These are phyloP conservation scores for Smittium culicis DNA, from an alignment of 371 early-diverging fungal genomes.

Conservation along the genomic window DNA sequence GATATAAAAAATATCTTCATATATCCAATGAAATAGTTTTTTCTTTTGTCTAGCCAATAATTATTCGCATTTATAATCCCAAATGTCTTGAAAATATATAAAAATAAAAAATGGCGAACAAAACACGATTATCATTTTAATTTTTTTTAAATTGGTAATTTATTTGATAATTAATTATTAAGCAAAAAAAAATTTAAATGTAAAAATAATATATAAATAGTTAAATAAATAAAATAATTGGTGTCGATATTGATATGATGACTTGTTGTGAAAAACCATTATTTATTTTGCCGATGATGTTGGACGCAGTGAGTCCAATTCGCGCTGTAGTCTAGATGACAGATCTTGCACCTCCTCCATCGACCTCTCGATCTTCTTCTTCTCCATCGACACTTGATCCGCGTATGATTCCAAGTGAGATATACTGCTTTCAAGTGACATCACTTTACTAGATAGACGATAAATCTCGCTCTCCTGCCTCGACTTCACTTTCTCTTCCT, in stretches of 20 bases:
- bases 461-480: conserved; percentile 52
- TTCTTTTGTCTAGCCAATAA: too few relatives aligned
- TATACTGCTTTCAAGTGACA: conserved; percentile 46
- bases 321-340: not conserved
- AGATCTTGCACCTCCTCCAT: conserved; percentile 11
- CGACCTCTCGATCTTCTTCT: conserved; percentile 63
- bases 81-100: too few relatives aligned
- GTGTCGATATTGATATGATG: not conserved
- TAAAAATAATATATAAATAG: not conserved
- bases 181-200: not conserved
- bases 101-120: too few relatives aligned
- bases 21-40: too few relatives aligned
- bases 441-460: conserved; percentile 50
- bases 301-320: conserved; percentile 5
- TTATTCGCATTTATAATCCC: too few relatives aligned
- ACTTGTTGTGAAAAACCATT: not conserved
- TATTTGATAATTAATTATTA: not conserved
- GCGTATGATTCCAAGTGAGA: conserved; percentile 56
- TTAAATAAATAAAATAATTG: not conserved
- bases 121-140: too few relatives aligned
- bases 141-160: too few relatives aligned
- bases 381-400: conserved; percentile 50
- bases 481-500: conserved; percentile 53
- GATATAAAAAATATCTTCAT: too few relatives aligned
- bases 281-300: not conserved